These are phyloP conservation scores for Penicillium palitans DNA, from an alignment of 2,329 filamentous ascomycete genomes.

Conservation along the genomic window DNA sequence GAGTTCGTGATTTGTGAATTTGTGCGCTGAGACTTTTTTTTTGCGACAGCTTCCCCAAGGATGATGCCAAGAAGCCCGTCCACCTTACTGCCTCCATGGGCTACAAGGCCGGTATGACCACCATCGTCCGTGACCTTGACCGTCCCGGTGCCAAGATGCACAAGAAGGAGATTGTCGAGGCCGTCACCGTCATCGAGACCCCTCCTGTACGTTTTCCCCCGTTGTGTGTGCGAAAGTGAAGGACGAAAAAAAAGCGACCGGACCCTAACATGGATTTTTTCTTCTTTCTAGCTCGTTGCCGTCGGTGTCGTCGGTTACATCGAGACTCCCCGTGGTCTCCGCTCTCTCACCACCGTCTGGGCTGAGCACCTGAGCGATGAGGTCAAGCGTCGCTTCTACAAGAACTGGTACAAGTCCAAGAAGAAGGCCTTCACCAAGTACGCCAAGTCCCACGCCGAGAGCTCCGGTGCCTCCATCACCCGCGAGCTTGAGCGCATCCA, in stretches of 20 bases:
- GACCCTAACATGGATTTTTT: conserved; percentile 2
- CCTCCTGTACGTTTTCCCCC: conserved; percentile 73
- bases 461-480: conserved; percentile 83
- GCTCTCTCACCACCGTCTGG: conserved; percentile 99
- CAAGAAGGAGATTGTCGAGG: conserved; percentile 97
- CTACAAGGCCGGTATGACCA: conserved; percentile 99
- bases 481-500: conserved; percentile 99
- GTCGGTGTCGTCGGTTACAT: conserved; percentile 99
- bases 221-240: conserved; percentile 1
- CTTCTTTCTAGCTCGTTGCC: conserved; percentile 81
- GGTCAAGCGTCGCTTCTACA: conserved; percentile 99
- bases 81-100: conserved; percentile 98
- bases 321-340: conserved; percentile 98
- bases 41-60: conserved; percentile 87
- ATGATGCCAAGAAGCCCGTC: conserved; percentile 99
- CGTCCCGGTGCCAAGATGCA: conserved; percentile 98
- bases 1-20: conserved; percentile 16
- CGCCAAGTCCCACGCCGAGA: conserved; percentile 99
- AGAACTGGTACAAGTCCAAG: conserved; percentile 99
- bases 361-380: conserved; percentile 99
- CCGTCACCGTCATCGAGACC: conserved; percentile 84
- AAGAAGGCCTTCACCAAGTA: conserved; percentile 99
- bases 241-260: conserved; percentile 19
- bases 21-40: conserved; percentile 33
- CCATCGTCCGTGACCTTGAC: conserved; percentile 98